Conservation (phyloP, 129 eudicot species). For the Tagetes erecta region DNA sequence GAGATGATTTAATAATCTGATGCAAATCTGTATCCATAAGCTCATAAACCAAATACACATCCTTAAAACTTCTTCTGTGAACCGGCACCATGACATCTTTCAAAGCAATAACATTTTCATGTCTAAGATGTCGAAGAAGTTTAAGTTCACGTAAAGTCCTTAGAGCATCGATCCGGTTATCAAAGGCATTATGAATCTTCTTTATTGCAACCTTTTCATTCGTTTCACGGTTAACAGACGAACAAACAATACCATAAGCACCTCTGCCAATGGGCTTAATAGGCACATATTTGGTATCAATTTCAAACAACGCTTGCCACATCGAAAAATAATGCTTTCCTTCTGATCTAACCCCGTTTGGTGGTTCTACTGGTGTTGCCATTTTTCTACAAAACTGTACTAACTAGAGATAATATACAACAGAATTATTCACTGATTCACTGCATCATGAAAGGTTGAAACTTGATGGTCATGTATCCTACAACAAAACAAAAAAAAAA, state of each 20-base stretch:
- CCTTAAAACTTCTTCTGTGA: slow-evolving; percentile 68
- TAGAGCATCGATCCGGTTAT: slow-evolving; percentile 69
- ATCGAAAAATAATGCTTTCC: slow-evolving; percentile 79
- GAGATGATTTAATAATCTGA: slow-evolving; percentile 75
- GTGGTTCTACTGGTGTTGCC: slow-evolving; percentile 91
- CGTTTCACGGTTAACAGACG: slow-evolving; percentile 71
- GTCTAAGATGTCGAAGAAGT: slow-evolving; percentile 71
- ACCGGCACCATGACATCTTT: slow-evolving; percentile 77
- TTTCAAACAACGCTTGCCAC: slow-evolving; percentile 82
- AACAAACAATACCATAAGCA: slow-evolving; percentile 78
- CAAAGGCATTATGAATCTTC: slow-evolving; percentile 72
- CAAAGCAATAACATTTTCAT: slow-evolving; percentile 71
- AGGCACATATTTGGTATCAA: slow-evolving; percentile 76
- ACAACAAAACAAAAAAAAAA: slow-evolving; percentile 3
- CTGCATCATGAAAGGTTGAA: neutral
- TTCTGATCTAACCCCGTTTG: slow-evolving; percentile 55
- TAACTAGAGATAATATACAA: neutral
- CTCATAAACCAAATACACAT: slow-evolving; percentile 80
- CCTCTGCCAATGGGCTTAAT: slow-evolving; percentile 74
- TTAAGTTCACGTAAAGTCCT: slow-evolving; percentile 74
- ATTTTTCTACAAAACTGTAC: slow-evolving; percentile 31
- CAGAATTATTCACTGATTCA: neutral
- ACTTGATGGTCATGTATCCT: slow-evolving; percentile 8
- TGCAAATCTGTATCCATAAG: slow-evolving; percentile 79
- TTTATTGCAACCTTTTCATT: slow-evolving; percentile 82